Conservation (phyloP, 495 filamentous ascomycete genomes). For the Neurospora sp. region DNA sequence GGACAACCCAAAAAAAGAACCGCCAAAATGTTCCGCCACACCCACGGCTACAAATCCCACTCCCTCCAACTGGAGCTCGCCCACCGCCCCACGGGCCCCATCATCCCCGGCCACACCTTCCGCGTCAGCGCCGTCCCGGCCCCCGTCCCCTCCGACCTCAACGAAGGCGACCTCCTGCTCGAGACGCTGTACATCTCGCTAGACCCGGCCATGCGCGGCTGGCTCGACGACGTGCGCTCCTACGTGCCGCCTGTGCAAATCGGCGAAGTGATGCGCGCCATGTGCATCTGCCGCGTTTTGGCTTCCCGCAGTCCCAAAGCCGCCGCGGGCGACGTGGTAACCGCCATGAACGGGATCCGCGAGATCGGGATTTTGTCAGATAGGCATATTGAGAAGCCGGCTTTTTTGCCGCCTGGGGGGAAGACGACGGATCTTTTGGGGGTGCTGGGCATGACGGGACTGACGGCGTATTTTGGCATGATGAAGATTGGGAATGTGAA, state of each 20-base stretch:
- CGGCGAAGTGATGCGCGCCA: conserved; percentile 58
- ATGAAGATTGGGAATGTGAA: conserved; percentile 46
- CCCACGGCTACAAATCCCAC: conserved; percentile 23
- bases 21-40: neutral
- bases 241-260: conserved; percentile 58
- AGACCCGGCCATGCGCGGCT: conserved; percentile 73
- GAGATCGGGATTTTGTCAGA: conserved; percentile 47
- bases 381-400: conserved; percentile 34
- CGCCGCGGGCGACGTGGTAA: conserved; percentile 43
- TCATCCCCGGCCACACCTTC: conserved; percentile 44
- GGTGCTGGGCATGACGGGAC: conserved; percentile 48
- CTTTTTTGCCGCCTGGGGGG: conserved; percentile 37
- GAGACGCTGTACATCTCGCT: conserved; percentile 62
- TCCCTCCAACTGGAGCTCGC: conserved; percentile 41
- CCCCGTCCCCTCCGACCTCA: conserved; percentile 35
- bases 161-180: conserved; percentile 52
- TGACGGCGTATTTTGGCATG: conserved; percentile 64
- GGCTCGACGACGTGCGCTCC: conserved; percentile 56
- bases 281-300: conserved; percentile 42
- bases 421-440: conserved; percentile 50
- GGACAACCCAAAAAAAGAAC: neutral
- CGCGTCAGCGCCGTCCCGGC: conserved; percentile 36
- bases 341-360: conserved; percentile 46
- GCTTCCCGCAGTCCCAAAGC: conserved; percentile 33
- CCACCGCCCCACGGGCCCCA: conserved; percentile 33